Base-by-base conservation (phyloP, 1,284 basidiomycete genomes). In the Takashimella tepidaria region DNA sequence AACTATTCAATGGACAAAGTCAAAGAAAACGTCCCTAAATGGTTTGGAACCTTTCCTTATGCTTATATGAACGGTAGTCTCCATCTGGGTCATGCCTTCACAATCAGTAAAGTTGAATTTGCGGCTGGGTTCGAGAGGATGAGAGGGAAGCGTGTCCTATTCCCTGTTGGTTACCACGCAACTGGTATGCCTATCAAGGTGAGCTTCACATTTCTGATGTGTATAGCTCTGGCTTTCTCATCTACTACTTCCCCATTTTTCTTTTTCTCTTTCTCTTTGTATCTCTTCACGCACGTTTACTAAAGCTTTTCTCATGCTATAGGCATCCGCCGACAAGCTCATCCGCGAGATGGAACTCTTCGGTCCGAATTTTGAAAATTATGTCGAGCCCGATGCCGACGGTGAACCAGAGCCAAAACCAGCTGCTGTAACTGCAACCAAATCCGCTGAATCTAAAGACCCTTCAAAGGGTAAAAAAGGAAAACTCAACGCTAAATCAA, bases 121-220 rank as follows among this genome's bases (percentile, higher is more conserved):
- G 86, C 87, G 1, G 87, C 93, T 41, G 96, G 96, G 21, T 98
- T 89, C 75, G 87, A 99, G 77, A 82, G 95, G 50, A 88, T 99
- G 89, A 76, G 92, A 62, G 96, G 96, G 51, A 96, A 96, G 79
- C 83, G 89, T 37, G 91, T 89, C 27, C 78, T 99, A 62, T 98
- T 98, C 78, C 96, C 92, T 47, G 85, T 97, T 71, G 95, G 90
- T 53, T 87, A 97, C 77, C 96, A 99, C 78, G 89, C 88, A 64
- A 98, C 95, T 6, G 95, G 95, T 50, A 90, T 98, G 90, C 95
- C 95, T 46, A 98, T 98, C 81, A 97, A 96, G 82, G 92, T 90
- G 61, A 58, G 85, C 78, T n/a, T n/a, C n/a, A n/a, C n/a, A n/a
- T n/a, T n/a, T n/a, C n/a, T n/a, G n/a, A n/a, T n/a, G n/a, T n/a